Evolutionary conservation across 768 basidiomycete genomes (phyloP).

Genomic region (Phylloporus sp.): DNA sequence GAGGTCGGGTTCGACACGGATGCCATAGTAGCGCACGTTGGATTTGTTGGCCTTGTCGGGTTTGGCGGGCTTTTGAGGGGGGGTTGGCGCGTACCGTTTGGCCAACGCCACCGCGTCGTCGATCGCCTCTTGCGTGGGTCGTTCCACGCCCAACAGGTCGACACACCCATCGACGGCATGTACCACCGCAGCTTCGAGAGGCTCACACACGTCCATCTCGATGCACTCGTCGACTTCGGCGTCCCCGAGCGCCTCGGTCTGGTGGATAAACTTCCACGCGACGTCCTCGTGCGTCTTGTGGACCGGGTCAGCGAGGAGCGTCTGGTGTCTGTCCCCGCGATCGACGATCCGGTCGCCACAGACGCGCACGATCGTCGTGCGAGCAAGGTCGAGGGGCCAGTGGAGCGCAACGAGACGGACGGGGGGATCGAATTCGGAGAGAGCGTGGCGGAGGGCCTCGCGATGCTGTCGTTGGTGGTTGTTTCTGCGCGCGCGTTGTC

Average conservation of each 20-base stretch:
- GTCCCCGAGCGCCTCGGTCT: constrained; percentile 55
- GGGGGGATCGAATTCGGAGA: constrained; percentile 40
- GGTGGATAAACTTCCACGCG: constrained; percentile 72
- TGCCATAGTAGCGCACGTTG: constrained; percentile 85
- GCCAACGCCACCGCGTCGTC: constrained; percentile 39
- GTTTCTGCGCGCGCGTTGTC: constrained; percentile 59
- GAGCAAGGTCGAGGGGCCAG: constrained; percentile 61
- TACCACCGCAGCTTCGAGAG: constrained; percentile 48
- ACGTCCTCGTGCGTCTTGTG: constrained; percentile 67
- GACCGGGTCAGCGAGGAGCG: constrained; percentile 54
- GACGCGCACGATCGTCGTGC: constrained; percentile 61
- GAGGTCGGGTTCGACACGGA: constrained; percentile 72
- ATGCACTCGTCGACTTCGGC: constrained; percentile 64
- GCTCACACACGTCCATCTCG: constrained; percentile 58
- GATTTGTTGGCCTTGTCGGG: too few species aligned
- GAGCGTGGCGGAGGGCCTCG: constrained; percentile 55
- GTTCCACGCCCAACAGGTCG: constrained; percentile 46
- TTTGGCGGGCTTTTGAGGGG: too few species aligned
- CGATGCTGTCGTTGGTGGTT: constrained; percentile 86
- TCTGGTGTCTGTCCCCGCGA: constrained; percentile 85
- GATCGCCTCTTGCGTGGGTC: constrained; percentile 54
- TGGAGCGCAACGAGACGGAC: constrained; percentile 77
- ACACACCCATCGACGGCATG: constrained; percentile 57
- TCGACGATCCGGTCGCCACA: constrained; percentile 68
- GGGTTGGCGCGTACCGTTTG: constrained; percentile 37